Base-by-base conservation (phyloP, 169 alveolate genomes). In the Plasmodium yoelii region DNA sequence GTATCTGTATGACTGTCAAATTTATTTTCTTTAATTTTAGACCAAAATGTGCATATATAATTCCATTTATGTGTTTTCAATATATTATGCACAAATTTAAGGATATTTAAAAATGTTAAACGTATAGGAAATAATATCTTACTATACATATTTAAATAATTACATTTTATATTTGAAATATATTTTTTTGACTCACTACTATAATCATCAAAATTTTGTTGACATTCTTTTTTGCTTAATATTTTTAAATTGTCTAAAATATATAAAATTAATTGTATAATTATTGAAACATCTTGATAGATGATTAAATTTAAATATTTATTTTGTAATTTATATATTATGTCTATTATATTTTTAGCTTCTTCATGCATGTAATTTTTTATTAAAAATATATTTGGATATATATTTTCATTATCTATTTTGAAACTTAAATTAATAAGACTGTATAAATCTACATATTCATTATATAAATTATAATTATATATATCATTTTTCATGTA, bases 401-500 rank as follows among this genome's bases (percentile, higher is more conserved):
- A 77, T 15, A 77, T 64, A 44, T 77, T 44, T 26, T 77, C 53
- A 46, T 19, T 34, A 10, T 77, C 65, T 1, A 77, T 28, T 44
- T 18, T 24, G 46, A 64, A 77, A 22, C 59, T 24, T 46, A 77
- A 26, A 24, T 51, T 39, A 68, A 28, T 49, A 42, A 61, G 61
- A 51, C 26, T n/a, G 13, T 18, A 34, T 2, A n/a, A 13, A 34
- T 77, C 77, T 18, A 13, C 59, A 24, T 51, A 56, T 51, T 77
- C 88, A 39, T 77, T 77, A 24, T 24, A 57, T 9, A 77, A 44
- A 67, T 64, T 51, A 42, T 77, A 77, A 47, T 68, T 63, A 59
- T 77, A 77, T 42, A 77, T 64, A 46, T 61, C 88, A 57, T 67
- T 77, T 49, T 68, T 77, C 88, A 77, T 77, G 39, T 77, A 77